Percentiles rank a stretch among this genome's conserved stretches.
Evolutionary conservation across 495 filamentous ascomycete genomes (phyloP).

Genomic region (Neurospora sublineolata): DNA sequence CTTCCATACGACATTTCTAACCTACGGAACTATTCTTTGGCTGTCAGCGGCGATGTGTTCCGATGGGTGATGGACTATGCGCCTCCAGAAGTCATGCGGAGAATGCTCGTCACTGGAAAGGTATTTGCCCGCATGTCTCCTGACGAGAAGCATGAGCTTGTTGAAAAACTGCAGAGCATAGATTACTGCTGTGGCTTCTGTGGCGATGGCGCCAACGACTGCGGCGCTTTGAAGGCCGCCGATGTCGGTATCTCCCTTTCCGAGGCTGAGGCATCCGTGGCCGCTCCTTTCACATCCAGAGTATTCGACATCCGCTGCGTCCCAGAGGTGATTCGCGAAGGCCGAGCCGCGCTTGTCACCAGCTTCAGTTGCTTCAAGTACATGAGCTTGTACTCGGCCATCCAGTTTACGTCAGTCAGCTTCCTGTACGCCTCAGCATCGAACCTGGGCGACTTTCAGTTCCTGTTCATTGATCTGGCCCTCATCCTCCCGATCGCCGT

Average conservation of each 20-base stretch:
- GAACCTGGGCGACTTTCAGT: constrained; percentile 97
- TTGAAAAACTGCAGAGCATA: constrained; percentile 93
- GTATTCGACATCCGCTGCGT: constrained; percentile 97
- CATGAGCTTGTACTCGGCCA: constrained; percentile 97
- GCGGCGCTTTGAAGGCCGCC: constrained; percentile 91
- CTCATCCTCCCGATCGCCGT: constrained; percentile 94
- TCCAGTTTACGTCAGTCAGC: constrained; percentile 98
- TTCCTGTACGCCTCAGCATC: constrained; percentile 93
- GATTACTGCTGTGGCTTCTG: constrained; percentile 96
- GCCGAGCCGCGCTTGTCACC: constrained; percentile 85
- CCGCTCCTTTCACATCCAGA: constrained; percentile 91
- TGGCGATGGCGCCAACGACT: constrained; percentile 97
- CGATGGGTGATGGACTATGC: constrained; percentile 92
- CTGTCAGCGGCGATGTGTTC: constrained; percentile 87
- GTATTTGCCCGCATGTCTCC: constrained; percentile 98
- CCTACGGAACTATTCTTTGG: constrained; percentile 72
- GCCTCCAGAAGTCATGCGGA: constrained; percentile 58
- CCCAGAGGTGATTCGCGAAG: constrained; percentile 88
- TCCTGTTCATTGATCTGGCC: constrained; percentile 85
- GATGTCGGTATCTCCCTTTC: constrained; percentile 98
- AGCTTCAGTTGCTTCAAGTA: constrained; percentile 99
- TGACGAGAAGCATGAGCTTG: constrained; percentile 96
- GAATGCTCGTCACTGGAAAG: constrained; percentile 83
- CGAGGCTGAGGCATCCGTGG: constrained; percentile 95
- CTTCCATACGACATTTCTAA: constrained; percentile 73